Evolutionary conservation across 2,329 filamentous ascomycete genomes (phyloP), one percentile per base, ranked within the genome.

Genomic region (Pseudomassariella vexata): DNA sequence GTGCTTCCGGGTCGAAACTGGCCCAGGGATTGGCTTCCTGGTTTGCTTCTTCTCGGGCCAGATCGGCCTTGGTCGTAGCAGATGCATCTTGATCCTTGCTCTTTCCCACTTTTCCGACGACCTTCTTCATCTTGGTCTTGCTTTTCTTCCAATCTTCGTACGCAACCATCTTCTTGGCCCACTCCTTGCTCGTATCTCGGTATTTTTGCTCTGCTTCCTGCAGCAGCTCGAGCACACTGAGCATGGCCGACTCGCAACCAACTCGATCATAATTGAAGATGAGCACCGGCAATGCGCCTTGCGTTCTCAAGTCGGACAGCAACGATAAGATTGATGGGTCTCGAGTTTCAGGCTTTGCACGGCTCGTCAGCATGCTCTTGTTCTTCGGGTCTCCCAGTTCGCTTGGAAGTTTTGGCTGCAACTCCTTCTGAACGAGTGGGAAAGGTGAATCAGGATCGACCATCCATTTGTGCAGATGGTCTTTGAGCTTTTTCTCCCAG

Each of bases 221-320:
- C 0, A 88, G 59, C 36, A 76, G 63, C 1, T 54, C 44, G 2
- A 80, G 50, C 0, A 88, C n/a, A n/a, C n/a, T n/a, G n/a, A n/a
- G n/a, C n/a, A 45, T 1, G 56, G 46, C 16, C 53, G 44, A 17
- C 73, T 87, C 82, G 45, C 85, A 89, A 19, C 62, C 55, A 2
- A 55, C 53, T 28, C 82, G 75, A 41, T 88, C 80, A 44, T 85
- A 90, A 49, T 85, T 85, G 63, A 90, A 90, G 2, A 88, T 54
- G 9, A 90, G 76, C 0, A 80, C 83, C 0, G 84, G 85, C 1
- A 90, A 63, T 0, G 79, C 81, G 34, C 75, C 70, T 35, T 77
- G 72, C 11, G 65, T 60, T 29, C 85, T 71, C 1, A 88, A 63
- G 19, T 77, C 68, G 11, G 61, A 66, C 0, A 82, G 60, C 19